Base-by-base conservation (phyloP, 2,329 filamentous ascomycete genomes). In the Epichloe elymi region DNA sequence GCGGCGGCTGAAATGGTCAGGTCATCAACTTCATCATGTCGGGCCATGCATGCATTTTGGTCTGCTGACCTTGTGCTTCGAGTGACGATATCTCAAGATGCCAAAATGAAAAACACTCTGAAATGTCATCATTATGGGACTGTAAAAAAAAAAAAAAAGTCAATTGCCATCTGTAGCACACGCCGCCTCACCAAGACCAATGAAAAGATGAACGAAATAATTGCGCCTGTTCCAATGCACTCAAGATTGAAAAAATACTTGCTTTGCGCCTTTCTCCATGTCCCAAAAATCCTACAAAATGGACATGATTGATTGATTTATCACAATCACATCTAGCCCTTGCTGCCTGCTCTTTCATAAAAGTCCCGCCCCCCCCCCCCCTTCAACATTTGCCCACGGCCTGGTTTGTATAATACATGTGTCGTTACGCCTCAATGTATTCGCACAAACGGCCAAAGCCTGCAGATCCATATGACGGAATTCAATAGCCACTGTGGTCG, bases 151-250 rank as follows among this genome's bases (percentile, higher is more conserved):
- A 23, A 23, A 23, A 23, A 23, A 23, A 17, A 35, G 8, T 19
- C 17, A 17, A 19, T 35, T 45, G 26, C 42, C 17, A 45, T 14
- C 33, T 23, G 11, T 30, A 43, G 19, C 49, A 35, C 26, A 45
- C 15, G n/a, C 26, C 37, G 23, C 37, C n/a, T 12, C 4, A 10
- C 23, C 36, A 15, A 20, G 36, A 4, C 30, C 19, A 23, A 23
- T 11, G 8, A 19, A 15, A 11, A 46, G 33, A 46, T 37, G 3
- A 46, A 35, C 15, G 17, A 19, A 38, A 23, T 36, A 33, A 10
- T 2, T 46, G 26, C 50, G 38, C 38, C 50, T 38, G 38, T 35
- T 43, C 40, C 35, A 38, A 51, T 51, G 50, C 50, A 33, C 30
- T 19, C 23, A 26, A 15, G 8, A n/a, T 42, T 15, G 15, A 36